Base-by-base conservation (phyloP, 139 green algal species). In the Parachlorella kessleri region DNA sequence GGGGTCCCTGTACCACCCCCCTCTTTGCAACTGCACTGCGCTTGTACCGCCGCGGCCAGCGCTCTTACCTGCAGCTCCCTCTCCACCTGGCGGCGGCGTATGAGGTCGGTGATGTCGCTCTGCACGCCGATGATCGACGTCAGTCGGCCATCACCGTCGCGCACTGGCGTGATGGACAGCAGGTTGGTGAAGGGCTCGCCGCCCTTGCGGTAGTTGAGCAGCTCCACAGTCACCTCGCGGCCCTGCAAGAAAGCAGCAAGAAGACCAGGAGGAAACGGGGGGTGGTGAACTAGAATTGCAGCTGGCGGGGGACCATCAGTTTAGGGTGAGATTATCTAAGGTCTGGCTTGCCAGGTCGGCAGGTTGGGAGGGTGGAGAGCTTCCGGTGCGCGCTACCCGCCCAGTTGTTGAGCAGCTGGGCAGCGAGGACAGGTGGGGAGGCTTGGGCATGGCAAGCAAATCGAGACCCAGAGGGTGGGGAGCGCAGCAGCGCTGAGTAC, bases 121-220 rank as follows among this genome's bases (percentile, higher is more conserved):
- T 97, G 93, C 35, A 97, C 90, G 3, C 93, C 93, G 54, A 97
- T 92, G 82, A 93, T 97, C 81, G 92, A 88, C 32, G 88, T 92
- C 63, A 97, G 85, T 54, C 55, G 70, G 24, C 91, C 79, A 36
- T n/a, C 32, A 36, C 65, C 70, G 77, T 94, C 86, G 65, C 90
- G 86, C 37, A 96, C 91, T 53, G 92, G 92, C n/a, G 92, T 96
- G 66, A 96, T 76, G 36, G 75, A 78, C 67, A 99, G 94, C 90
- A 98, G 96, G 87, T 99, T 99, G 93, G 93, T 98, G 75, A 99
- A 99, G 28, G 92, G 85, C 71, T 88, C 82, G 26, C 94, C 94
- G 55, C 78, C 75, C 84, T 95, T 95, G 41, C 84, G 92, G 91
- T 99, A 99, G 87, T 99, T 99, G 30, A 98, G 90, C 80, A 99